A percentile compares a stretch with the other conserved stretches of the same genome.
Evolutionary conservation across 169 alveolate species (phyloP).

Genomic region (Theileria orientalis): DNA sequence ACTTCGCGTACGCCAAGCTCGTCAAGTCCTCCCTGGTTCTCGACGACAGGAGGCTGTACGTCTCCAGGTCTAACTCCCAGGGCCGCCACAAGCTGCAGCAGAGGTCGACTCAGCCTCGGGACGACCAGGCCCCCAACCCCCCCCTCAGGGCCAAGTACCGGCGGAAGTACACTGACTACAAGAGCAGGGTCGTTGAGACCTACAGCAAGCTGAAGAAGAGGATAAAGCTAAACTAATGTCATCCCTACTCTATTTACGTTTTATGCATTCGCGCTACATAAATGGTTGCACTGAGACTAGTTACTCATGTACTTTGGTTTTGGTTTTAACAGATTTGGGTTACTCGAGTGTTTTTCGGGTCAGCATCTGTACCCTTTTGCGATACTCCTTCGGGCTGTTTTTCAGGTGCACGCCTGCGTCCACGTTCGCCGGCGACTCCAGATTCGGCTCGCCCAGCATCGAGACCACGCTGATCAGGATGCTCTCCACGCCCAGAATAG

Average conservation of each 20-base stretch:
- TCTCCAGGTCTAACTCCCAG: constrained; percentile 29
- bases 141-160: too few relatives aligned
- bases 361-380: constrained; percentile 84
- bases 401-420: constrained; percentile 91
- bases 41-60: constrained; percentile 48
- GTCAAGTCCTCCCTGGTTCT: constrained; percentile 34
- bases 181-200: neutral
- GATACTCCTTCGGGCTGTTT: constrained; percentile 82
- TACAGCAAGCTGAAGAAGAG: constrained; percentile 4
- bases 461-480: constrained; percentile 92
- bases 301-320: neutral
- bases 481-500: constrained; percentile 95
- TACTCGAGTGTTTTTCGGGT: constrained; percentile 71
- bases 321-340: neutral
- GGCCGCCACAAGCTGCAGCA: constrained; percentile 1
- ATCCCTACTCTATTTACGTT: neutral
- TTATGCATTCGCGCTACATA: neutral
- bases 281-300: neutral
- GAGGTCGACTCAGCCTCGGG: neutral
- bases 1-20: constrained; percentile 49
- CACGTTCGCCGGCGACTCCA: constrained; percentile 95
- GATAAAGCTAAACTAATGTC: constrained; percentile 1
- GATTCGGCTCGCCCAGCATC: constrained; percentile 95
- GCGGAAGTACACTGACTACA: neutral
- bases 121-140: neutral